Evolutionary conservation across 352 stramenopile species (phyloP), one percentile per base, ranked within the genome.

Genomic region (Lagenidium giganteum): DNA sequence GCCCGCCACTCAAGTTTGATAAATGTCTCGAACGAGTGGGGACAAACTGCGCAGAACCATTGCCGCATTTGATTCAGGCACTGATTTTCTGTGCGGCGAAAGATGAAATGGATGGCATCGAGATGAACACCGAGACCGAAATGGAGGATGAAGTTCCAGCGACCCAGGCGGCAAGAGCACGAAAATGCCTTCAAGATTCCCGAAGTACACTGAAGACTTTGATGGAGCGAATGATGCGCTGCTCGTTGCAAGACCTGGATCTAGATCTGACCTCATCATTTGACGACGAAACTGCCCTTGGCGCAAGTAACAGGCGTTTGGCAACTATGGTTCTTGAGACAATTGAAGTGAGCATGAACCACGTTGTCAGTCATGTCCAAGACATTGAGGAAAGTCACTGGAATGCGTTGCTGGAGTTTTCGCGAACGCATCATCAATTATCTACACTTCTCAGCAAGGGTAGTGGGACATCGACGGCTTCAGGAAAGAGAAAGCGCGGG

Each of bases 1-100:
- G 70, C 4, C 71, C 71, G 8, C 67, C 71, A n/a, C 27, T 84
- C 7, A 71, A 75, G 27, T 26, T 82, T 11, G 68, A 82, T 32
- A 48, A 51, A 6, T 67, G 61, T 42, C 42, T 73, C 6, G 42
- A 53, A 11, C 41, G 51, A 14, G 61, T 57, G 25, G 46, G 45
- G 3, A 57, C 61, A 2, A 27, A 60, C 9, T 77, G 77, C 38
- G 64, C 66, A 43, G 68, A 80, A 24, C 68, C 68, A 16, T 41
- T 80, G 14, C 53, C 49, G 18, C 62, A 65, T 26, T 31, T 80
- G 16, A 9, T 80, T 18, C 66, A 77, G n/a, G 46, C 57, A 8
- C 36, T 77, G 29, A 20, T 72, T 17, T 47, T 57, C 9, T 76
- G 68, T 20, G 48, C 67, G 16, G 20, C 38, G 1, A 45, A 65